These are phyloP conservation scores for Dalechampia spathulata DNA, from an alignment of 441 rosid species.

Conservation along the genomic window DNA sequence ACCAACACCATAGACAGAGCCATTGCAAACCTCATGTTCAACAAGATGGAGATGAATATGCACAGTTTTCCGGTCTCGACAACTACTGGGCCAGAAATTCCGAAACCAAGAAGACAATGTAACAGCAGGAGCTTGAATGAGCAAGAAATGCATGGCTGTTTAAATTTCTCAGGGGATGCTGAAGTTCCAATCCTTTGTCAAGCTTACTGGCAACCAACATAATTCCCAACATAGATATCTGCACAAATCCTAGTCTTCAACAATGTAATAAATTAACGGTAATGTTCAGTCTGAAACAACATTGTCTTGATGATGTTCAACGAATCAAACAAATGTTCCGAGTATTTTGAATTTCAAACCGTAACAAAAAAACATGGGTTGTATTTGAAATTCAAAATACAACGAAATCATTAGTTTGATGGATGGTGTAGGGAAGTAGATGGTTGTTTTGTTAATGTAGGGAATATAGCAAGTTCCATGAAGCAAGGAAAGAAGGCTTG, in stretches of 20 bases:
- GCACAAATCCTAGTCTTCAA: not conserved
- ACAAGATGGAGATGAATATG: slow-evolving; percentile 43
- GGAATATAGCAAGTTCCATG: too few species aligned
- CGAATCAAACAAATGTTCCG: not conserved
- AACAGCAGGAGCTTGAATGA: slow-evolving; percentile 3
- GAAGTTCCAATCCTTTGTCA: slow-evolving; percentile 16
- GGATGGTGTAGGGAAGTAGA: too few species aligned
- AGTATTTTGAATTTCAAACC: not conserved
- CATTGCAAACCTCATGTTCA: slow-evolving; percentile 66
- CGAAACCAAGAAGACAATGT: not conserved
- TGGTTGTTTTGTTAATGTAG: too few species aligned
- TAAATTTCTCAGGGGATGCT: slow-evolving; percentile 10
- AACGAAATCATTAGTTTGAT: too few species aligned
- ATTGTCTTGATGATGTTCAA: too few species aligned
- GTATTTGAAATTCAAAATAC: too few species aligned
- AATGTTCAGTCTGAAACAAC: not conserved
- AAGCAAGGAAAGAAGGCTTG: not conserved
- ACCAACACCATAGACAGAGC: slow-evolving; percentile 78
- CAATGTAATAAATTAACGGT: not conserved
- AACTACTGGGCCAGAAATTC: slow-evolving; percentile 9
- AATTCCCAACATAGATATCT: not conserved
- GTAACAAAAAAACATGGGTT: too few species aligned
- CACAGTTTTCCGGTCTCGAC: slow-evolving; percentile 17
- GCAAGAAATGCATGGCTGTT: not conserved
- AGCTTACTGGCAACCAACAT: too few species aligned